Evolutionary conservation across 139 green algal species (phyloP).

Genomic region (Coelastrella sp.): DNA sequence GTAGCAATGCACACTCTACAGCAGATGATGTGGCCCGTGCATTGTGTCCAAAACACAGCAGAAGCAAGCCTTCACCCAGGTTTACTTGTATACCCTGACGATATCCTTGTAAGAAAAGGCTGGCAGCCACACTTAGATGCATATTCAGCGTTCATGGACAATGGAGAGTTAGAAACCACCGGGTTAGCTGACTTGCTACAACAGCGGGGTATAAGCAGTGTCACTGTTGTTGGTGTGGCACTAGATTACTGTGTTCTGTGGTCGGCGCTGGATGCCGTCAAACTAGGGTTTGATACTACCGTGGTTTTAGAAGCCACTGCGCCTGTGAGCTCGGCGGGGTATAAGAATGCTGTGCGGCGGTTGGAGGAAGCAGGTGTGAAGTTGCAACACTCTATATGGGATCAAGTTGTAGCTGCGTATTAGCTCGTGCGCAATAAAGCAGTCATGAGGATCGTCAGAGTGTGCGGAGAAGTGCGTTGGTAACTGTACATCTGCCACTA

Average conservation of each 20-base stretch:
- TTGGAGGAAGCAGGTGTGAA: background rate
- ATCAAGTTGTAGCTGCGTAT: background rate
- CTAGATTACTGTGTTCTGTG: slow-evolving; percentile 23
- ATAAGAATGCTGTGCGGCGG: background rate
- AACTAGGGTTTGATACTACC: background rate
- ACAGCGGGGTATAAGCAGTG: background rate
- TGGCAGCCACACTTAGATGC: slow-evolving; percentile 15
- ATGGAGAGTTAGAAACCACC: background rate
- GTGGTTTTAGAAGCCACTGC: slow-evolving; percentile 27
- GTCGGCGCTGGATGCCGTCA: slow-evolving; percentile 1
- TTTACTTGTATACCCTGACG: background rate
- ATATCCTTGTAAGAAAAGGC: slow-evolving; percentile 10
- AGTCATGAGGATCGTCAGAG: too few species aligned
- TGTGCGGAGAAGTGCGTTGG: too few species aligned
- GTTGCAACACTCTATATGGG: background rate
- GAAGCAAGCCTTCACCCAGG: background rate
- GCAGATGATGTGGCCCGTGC: slow-evolving; percentile 27
- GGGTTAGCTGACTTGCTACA: background rate
- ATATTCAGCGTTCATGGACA: slow-evolving; percentile 18
- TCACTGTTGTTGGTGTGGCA: slow-evolving; percentile 5
- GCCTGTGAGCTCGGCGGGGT: background rate
- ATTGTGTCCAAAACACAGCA: background rate
- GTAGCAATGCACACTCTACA: background rate
- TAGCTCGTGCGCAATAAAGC: too few species aligned
- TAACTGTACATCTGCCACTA: too few species aligned